Evolutionary conservation across 164 flowering plant species (phyloP), one percentile per base, ranked within the genome.

Genomic region (Dillenia suffruticosa): DNA sequence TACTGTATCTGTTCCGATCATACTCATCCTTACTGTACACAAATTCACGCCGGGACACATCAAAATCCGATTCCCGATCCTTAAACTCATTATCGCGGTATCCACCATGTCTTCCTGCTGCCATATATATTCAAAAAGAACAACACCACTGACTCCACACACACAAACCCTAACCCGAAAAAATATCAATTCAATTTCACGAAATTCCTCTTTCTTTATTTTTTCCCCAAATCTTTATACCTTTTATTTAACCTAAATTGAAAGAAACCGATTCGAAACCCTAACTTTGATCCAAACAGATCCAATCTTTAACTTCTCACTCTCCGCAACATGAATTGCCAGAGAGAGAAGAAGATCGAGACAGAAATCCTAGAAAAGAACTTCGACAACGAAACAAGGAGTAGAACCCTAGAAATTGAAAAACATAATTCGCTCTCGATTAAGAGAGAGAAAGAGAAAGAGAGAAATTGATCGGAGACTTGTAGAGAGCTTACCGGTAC

Each of bases 21-120:
- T 76, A 62, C 10, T 81, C 84, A n/a, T 78, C 86, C 54, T 74
- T 87, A 0, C 75, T 16, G 54, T 63, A 63, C n/a, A 68, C 64
- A 67, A 70, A 63, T 56, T 80, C 84, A 63, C 79, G 65, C 62
- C 70, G 63, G 0, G 82, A 62, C 22, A 69, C 74, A 46, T 69
- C 72, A 32, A 70, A 44, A 40, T 80, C 84, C 15, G 85, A 74
- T 44, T 82, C 91, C 4, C 75, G 72, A 49, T 75, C 86, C 72
- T 81, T 77, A 48, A 82, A 76, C 55, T 82, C 88, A 56, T 78
- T 70, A 47, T 77, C 85, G 48, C 74, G 82, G 58, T 78, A 81
- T 56, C 81, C 84, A 44, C 84, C 88, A 71, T 79, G 79, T 49
- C 84, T 81, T 70, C 89, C 89, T 66, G 88, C 84, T 44, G 88